Base-by-base conservation (phyloP, 2,329 filamentous ascomycete genomes). In the Cytospora chrysosperma region DNA sequence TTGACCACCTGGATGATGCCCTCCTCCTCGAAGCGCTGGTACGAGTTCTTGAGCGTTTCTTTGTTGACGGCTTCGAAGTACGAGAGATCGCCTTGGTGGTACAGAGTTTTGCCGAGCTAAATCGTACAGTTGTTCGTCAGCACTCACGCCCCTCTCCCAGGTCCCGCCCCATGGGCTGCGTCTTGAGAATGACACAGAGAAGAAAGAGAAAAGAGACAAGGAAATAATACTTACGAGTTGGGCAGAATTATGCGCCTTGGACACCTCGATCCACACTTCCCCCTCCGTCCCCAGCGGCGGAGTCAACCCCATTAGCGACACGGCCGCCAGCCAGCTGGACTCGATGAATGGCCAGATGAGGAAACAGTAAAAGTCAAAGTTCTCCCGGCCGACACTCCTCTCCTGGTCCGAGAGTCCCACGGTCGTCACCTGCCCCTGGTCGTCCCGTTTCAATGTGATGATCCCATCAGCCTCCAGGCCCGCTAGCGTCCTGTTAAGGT, bases 51-150 rank as follows among this genome's bases (percentile, higher is more conserved):
- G 62, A 99, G 84, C 0, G 93, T 96, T 75, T 99, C 94, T 71
- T 97, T 97, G 81, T 99, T 99, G 68, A 99, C 94, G 3, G 95
- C 93, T 77, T 99, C 95, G 69, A 97, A 98, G 77, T 99, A 99
- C 32, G 90, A 93, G 12, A 99, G 85, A 72, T 99, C 95, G 62
- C 95, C 95, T 78, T 99, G 94, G 74, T 99, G 94, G 73, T 97
- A 99, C 1, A 99, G 83, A 0, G 95, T 98, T 77, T 99, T 98
- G 61, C 95, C 95, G 32, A 97, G 86, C 85, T 94, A 70, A 30
- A 62, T 12, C 34, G 19, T 37, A 10, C 9, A 15, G 10, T 7
- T n/a, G 3, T n/a, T n/a, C 12, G 59, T 61, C 40, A 47, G 40
- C n/a, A 21, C 2, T 47, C 10, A 9, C n/a, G n/a, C 21, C 24